Percentiles rank a stretch among this genome's conserved stretches.
Conservation (phyloP, 352 stramenopile species). For the Globisporangium irregulare region DNA sequence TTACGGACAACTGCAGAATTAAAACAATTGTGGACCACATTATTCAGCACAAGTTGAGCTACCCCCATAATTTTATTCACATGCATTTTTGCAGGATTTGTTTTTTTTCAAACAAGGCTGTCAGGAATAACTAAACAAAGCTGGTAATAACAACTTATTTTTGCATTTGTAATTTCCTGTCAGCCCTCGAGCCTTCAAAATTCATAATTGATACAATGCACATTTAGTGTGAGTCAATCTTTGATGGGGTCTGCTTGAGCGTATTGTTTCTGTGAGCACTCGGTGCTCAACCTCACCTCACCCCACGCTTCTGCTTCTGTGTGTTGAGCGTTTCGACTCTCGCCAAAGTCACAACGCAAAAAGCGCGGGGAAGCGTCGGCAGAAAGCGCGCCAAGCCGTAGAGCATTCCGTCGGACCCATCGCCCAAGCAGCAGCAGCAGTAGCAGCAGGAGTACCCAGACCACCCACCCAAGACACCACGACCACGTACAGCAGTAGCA, state of each 20-base stretch:
- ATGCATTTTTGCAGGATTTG: background rate
- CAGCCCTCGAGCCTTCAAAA: too few relatives aligned
- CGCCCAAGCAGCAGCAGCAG: background rate
- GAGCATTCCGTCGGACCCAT: background rate
- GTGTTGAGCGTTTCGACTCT: slow-evolving; percentile 4
- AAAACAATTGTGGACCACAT: background rate
- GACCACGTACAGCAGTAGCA: background rate
- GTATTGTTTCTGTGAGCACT: background rate
- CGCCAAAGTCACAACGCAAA: slow-evolving; percentile 7
- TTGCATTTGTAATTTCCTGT: too few relatives aligned
- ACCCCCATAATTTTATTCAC: background rate
- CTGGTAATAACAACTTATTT: too few relatives aligned
- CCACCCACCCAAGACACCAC: background rate
- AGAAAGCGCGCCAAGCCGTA: background rate
- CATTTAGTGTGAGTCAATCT: too few relatives aligned
- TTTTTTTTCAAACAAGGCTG: background rate
- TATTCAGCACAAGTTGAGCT: background rate
- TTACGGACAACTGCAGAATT: background rate
- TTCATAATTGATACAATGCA: too few relatives aligned
- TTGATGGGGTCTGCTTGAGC: too few relatives aligned
- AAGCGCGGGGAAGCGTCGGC: slow-evolving; percentile 9
- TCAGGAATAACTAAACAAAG: too few relatives aligned
- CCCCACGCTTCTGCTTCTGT: background rate
- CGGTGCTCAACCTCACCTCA: background rate
- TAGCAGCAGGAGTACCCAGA: background rate